phyloP scores from a whole-genome alignment of 2,329 filamentous ascomycete genomes.

The Orbilia blumenaviensis region DNA sequence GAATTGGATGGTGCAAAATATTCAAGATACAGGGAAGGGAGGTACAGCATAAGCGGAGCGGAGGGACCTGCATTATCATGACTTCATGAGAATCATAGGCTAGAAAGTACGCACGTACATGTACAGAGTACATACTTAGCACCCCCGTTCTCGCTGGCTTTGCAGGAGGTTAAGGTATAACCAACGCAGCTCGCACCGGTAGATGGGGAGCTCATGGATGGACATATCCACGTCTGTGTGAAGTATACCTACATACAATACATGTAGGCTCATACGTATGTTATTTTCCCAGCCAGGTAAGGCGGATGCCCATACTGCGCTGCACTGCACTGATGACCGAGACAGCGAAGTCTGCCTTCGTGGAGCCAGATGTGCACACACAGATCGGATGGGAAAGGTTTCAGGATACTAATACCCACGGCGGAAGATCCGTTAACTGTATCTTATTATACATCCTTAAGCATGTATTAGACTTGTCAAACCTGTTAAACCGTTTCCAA shows the following conservation, averaged over 20 bases:
- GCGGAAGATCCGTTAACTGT: no score
- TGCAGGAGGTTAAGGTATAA: slow-evolving; percentile 29
- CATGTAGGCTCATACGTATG: not conserved
- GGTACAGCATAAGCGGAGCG: slow-evolving; percentile 40
- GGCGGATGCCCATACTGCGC: not conserved
- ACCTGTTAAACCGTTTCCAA: slow-evolving; percentile 13
- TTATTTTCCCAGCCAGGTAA: no score
- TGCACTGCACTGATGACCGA: not conserved
- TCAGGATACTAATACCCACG: not conserved
- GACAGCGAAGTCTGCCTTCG: not conserved
- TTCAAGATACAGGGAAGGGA: slow-evolving; percentile 26
- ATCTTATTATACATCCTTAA: not conserved
- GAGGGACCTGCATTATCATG: slow-evolving; percentile 43
- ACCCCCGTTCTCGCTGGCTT: slow-evolving; percentile 11
- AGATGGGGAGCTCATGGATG: not conserved
- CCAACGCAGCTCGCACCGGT: slow-evolving; percentile 19
- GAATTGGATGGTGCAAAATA: slow-evolving; percentile 20
- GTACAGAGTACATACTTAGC: not conserved
- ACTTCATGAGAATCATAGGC: slow-evolving; percentile 2
- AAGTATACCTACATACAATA: not conserved
- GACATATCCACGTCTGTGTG: no score
- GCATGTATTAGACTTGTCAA: not conserved
- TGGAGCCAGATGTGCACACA: not conserved
- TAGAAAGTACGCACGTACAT: not conserved
- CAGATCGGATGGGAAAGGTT: not conserved